phyloP scores from a whole-genome alignment of 164 flowering plant species.

The Paratinospora sagittata region DNA sequence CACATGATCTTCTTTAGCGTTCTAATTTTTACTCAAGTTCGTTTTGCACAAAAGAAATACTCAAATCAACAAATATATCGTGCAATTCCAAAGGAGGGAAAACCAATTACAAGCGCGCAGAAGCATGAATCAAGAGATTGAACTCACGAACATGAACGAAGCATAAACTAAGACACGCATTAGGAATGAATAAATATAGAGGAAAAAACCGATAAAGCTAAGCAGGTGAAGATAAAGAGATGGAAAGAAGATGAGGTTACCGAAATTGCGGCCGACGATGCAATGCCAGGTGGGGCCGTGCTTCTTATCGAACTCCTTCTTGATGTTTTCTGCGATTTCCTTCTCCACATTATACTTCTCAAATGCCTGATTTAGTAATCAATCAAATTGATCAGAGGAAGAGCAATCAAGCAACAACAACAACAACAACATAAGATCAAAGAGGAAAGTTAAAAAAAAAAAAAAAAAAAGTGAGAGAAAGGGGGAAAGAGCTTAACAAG shows the following conservation, averaged over 20 bases:
- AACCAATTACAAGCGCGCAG: too few species aligned
- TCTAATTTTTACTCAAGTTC: too few species aligned
- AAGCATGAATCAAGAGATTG: too few species aligned
- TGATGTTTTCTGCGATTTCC: constrained; percentile 87
- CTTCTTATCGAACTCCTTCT: constrained; percentile 94
- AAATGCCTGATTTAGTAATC: constrained; percentile 49
- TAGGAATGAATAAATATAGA: too few species aligned
- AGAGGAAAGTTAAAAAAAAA: neutral
- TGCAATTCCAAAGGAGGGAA: too few species aligned
- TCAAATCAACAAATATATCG: too few species aligned
- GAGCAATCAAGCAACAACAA: too few species aligned
- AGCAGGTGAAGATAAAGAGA: neutral
- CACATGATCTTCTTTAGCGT: too few species aligned
- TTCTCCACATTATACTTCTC: constrained; percentile 88
- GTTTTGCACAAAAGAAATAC: too few species aligned
- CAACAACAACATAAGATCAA: neutral
- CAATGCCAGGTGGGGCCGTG: constrained; percentile 99
- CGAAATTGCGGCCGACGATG: constrained; percentile 97
- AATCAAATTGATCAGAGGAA: too few species aligned
- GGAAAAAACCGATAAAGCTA: neutral
- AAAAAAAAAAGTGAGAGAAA: neutral
- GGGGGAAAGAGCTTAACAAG: constrained; percentile 33
- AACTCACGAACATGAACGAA: too few species aligned
- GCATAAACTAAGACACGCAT: too few species aligned
- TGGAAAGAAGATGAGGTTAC: constrained; percentile 30